These are phyloP conservation scores for Hypoxylon sp. DNA, from an alignment of 2,329 filamentous ascomycete species.

Conservation along the genomic window DNA sequence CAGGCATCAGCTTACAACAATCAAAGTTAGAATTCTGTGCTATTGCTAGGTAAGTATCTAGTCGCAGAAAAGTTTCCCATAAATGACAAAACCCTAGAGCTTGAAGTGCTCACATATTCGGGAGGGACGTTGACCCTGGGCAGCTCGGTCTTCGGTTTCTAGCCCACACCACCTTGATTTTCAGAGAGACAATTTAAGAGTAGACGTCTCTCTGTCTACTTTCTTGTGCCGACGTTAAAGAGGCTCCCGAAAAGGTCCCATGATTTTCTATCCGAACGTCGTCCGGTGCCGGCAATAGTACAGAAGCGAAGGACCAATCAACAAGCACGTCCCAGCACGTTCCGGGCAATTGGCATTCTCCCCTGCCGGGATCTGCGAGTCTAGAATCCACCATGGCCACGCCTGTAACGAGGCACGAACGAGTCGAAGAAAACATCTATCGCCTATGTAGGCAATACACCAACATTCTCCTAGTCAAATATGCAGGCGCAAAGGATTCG, in stretches of 20 bases:
- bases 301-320: slow-evolving; percentile 24
- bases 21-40: neutral
- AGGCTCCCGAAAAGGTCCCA: neutral
- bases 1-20: neutral
- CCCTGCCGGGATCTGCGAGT: slow-evolving; percentile 16
- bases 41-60: too few relatives aligned
- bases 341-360: slow-evolving; percentile 22
- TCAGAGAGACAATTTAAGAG: neutral
- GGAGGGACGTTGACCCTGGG: neutral
- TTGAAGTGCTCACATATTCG: neutral
- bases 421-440: neutral
- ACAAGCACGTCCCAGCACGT: slow-evolving; percentile 19
- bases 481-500: neutral
- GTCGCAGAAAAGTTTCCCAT: neutral
- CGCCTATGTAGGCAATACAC: slow-evolving; percentile 24
- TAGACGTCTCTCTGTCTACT: neutral
- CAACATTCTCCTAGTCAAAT: slow-evolving; percentile 20
- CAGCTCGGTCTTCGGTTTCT: neutral
- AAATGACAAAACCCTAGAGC: neutral
- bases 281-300: slow-evolving; percentile 17
- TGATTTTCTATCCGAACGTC: slow-evolving; percentile 6
- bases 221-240: neutral
- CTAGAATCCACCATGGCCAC: slow-evolving; percentile 10
- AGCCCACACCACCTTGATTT: neutral
- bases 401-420: neutral